Conservation (phyloP, 371 early-diverging fungal genomes). For the Circinella umbellata region DNA sequence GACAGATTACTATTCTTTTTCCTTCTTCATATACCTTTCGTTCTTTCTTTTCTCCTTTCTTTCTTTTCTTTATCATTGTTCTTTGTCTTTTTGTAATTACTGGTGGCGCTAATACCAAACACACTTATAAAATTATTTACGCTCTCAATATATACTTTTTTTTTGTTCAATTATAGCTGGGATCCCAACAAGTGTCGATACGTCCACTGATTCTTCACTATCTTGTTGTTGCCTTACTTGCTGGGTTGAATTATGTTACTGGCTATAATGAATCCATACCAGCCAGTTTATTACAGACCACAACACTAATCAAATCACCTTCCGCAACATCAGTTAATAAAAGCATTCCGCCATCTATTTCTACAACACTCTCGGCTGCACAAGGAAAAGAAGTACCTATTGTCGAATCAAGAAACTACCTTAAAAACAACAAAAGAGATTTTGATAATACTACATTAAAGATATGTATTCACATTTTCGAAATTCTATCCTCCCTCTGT, state of each 20-base stretch:
- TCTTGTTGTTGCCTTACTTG: constrained; percentile 31
- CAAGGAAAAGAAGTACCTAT: background rate
- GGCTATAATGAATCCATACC: background rate
- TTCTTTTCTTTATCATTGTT: constrained; percentile 13
- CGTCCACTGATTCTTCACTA: constrained; percentile 42
- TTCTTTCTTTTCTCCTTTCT: constrained; percentile 10
- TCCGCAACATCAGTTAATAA: constrained; percentile 28
- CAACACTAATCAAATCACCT: constrained; percentile 20
- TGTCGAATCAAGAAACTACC: background rate
- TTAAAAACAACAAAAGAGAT: background rate
- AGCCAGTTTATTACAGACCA: constrained; percentile 12
- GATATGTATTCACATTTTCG: constrained; percentile 50
- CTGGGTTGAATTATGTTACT: constrained; percentile 16
- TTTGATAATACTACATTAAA: constrained; percentile 23
- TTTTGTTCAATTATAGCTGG: constrained; percentile 43
- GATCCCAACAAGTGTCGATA: constrained; percentile 56
- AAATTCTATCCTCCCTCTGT: constrained; percentile 56
- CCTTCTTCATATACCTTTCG: background rate
- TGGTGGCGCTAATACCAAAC: background rate
- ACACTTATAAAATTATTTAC: too few species aligned
- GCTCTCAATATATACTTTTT: background rate
- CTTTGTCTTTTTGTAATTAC: background rate
- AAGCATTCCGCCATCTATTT: constrained; percentile 25
- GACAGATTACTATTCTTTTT: background rate
- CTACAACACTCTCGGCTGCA: constrained; percentile 26